Conservation (phyloP, 306 rosid species). For the Prunus mongolica region DNA sequence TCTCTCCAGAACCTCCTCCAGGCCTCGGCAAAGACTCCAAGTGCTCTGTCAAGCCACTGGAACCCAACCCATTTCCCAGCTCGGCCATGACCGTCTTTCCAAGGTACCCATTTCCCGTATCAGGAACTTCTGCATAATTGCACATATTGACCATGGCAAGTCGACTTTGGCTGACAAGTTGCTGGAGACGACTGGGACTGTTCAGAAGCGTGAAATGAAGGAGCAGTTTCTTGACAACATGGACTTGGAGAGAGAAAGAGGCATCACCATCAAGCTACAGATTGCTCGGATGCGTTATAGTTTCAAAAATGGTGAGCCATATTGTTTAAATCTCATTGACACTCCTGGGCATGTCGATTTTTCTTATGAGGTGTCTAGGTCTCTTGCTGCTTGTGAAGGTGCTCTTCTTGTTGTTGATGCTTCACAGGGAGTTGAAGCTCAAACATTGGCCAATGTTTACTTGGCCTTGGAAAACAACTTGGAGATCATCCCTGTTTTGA, state of each 20-base stretch:
- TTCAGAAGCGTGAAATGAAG: slow-evolving; percentile 87
- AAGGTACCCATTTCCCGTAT: slow-evolving; percentile 79
- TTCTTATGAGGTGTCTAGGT: slow-evolving; percentile 94
- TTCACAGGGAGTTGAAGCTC: slow-evolving; percentile 98
- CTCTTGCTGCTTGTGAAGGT: slow-evolving; percentile 96
- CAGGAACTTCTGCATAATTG: slow-evolving; percentile 75
- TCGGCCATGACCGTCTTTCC: slow-evolving; percentile 71
- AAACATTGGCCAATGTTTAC: slow-evolving; percentile 90
- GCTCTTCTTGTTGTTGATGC: slow-evolving; percentile 96
- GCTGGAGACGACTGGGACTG: slow-evolving; percentile 87
- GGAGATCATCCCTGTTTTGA: slow-evolving; percentile 84
- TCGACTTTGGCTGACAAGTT: slow-evolving; percentile 85
- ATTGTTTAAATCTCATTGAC: slow-evolving; percentile 83
- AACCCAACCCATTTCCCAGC: slow-evolving; percentile 22
- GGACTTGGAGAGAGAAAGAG: slow-evolving; percentile 95
- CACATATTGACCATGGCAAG: slow-evolving; percentile 92
- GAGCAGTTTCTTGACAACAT: slow-evolving; percentile 98
- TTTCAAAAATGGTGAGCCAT: slow-evolving; percentile 43
- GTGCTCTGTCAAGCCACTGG: slow-evolving; percentile 42
- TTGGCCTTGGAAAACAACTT: slow-evolving; percentile 83
- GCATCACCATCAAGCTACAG: slow-evolving; percentile 92
- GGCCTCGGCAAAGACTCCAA: slow-evolving; percentile 20
- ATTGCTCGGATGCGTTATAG: slow-evolving; percentile 89
- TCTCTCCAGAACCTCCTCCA: slow-evolving; percentile 7
- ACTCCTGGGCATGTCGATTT: slow-evolving; percentile 99